These are phyloP conservation scores for Dendryphion nanum DNA, from an alignment of 2,329 filamentous ascomycete genomes.

Conservation along the genomic window DNA sequence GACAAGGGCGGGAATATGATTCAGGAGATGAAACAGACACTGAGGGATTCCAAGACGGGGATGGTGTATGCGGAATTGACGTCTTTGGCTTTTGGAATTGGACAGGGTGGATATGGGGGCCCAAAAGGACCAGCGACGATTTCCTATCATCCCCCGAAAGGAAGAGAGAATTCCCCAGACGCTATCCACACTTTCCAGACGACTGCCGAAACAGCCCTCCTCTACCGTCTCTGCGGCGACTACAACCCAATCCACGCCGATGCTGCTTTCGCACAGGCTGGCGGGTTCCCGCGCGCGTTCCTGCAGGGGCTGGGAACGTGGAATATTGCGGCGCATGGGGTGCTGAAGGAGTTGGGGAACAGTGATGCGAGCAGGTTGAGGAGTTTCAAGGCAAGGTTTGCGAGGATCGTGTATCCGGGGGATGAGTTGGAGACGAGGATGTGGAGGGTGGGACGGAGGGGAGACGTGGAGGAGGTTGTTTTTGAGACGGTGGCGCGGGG, in stretches of 20 bases:
- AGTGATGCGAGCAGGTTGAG: slow-evolving; percentile 43
- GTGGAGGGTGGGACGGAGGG: slow-evolving; percentile 39
- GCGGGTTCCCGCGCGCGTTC: slow-evolving; percentile 49
- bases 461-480: slow-evolving; percentile 35
- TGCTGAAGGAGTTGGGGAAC: slow-evolving; percentile 42
- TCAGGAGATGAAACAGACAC: slow-evolving; percentile 40
- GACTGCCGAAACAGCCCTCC: slow-evolving; percentile 38
- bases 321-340: slow-evolving; percentile 48
- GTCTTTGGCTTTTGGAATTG: slow-evolving; percentile 45
- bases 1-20: slow-evolving; percentile 46
- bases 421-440: slow-evolving; percentile 46
- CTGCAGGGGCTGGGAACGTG: slow-evolving; percentile 50
- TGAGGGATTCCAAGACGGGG: slow-evolving; percentile 42
- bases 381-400: slow-evolving; percentile 47
- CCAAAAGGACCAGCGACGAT: slow-evolving; percentile 41
- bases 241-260: slow-evolving; percentile 51
- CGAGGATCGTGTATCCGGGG: slow-evolving; percentile 49
- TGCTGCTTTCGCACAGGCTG: slow-evolving; percentile 42
- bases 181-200: slow-evolving; percentile 41
- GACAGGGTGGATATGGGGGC: slow-evolving; percentile 48
- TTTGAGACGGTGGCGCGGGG: slow-evolving; percentile 44
- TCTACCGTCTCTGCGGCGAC: slow-evolving; percentile 50
- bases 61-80: slow-evolving; percentile 41
- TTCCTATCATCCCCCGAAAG: slow-evolving; percentile 29
- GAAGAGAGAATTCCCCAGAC: slow-evolving; percentile 41